These are phyloP conservation scores for Rhizopogon vesiculosus DNA, from an alignment of 768 basidiomycete species.

Conservation along the genomic window DNA sequence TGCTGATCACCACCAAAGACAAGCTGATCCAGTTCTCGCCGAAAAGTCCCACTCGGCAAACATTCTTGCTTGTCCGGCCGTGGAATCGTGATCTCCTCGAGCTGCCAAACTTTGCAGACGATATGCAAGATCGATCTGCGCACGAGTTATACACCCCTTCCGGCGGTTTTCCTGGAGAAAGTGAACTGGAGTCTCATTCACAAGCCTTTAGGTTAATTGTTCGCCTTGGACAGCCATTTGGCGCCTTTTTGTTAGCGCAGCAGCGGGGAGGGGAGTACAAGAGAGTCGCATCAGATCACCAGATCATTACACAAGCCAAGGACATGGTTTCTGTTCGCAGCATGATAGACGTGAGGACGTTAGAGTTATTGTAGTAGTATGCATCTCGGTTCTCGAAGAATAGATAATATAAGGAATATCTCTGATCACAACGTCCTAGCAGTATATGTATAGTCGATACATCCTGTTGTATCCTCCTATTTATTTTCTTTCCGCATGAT, in stretches of 20 bases:
- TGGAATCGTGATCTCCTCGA: neutral
- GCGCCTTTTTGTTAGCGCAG: neutral
- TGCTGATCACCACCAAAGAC: neutral
- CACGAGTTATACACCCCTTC: too few relatives aligned
- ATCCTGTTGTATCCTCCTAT: too few relatives aligned
- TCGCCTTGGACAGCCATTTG: neutral
- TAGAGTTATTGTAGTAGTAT: neutral
- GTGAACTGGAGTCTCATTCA: neutral
- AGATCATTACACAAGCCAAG: neutral
- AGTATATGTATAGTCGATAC: too few relatives aligned
- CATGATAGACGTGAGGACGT: neutral
- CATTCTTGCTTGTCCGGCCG: neutral
- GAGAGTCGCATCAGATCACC: neutral
- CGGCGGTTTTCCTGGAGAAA: neutral
- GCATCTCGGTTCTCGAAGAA: neutral
- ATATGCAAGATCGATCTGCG: neutral
- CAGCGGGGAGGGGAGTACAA: constrained; percentile 1
- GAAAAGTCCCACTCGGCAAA: neutral
- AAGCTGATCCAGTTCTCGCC: neutral
- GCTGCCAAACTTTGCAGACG: neutral
- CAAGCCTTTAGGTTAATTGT: neutral
- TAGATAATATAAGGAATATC: too few relatives aligned
- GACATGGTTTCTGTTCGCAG: neutral
- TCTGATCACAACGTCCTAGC: too few relatives aligned
- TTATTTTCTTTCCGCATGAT: too few relatives aligned